A percentile compares a stretch with the other conserved stretches of the same genome.
Evolutionary conservation across 768 basidiomycete genomes (phyloP).

Genomic region (Leccinum ochraceum): DNA sequence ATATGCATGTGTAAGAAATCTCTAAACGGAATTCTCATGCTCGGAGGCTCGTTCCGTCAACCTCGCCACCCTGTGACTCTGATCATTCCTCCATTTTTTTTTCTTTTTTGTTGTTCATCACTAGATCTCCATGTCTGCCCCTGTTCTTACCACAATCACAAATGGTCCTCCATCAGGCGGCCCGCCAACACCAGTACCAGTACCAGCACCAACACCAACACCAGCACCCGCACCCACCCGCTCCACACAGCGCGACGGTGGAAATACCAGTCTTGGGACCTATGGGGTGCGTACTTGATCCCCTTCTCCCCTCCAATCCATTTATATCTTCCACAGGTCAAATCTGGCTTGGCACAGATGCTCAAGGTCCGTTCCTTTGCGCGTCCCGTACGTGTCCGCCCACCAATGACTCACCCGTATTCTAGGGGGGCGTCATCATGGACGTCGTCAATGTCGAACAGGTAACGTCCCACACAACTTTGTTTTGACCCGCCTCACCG

Average conservation of each 20-base stretch:
- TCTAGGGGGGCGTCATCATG: conserved; percentile 88
- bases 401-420: background rate
- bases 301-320: background rate
- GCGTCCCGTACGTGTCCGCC: background rate
- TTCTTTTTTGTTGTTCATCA: background rate
- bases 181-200: background rate
- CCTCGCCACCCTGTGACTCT: conserved; percentile 1
- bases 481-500: conserved; percentile 7
- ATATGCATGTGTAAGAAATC: conserved; percentile 2
- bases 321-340: conserved; percentile 55
- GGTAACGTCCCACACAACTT: conserved; percentile 29
- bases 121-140: conserved; percentile 16
- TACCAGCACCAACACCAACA: conserved; percentile 22
- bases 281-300: conserved; percentile 54
- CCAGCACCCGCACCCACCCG: conserved; percentile 54
- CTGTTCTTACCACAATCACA: conserved; percentile 5
- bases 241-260: conserved; percentile 49
- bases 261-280: conserved; percentile 63
- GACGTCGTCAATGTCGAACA: conserved; percentile 86
- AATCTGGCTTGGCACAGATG: conserved; percentile 96
- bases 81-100: background rate
- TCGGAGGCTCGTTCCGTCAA: conserved; percentile 3
- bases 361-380: conserved; percentile 61
- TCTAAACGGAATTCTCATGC: conserved; percentile 1
- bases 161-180: too few relatives aligned